phyloP scores from a whole-genome alignment of 1,284 basidiomycete genomes.

The Malassezia sympodialis region DNA sequence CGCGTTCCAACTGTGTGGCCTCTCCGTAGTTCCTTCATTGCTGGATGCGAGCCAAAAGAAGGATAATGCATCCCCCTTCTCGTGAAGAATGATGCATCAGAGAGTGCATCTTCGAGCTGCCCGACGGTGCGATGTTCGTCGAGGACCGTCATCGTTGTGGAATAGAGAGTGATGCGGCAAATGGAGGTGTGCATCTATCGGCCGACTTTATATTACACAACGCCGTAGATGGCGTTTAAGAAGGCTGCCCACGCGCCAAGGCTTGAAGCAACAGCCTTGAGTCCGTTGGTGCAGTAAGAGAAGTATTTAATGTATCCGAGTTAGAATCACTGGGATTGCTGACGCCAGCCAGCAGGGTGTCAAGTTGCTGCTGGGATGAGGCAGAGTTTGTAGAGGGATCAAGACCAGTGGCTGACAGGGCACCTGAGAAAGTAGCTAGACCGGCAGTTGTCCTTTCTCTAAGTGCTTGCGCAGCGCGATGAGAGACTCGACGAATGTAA shows the following conservation, averaged over 20 bases:
- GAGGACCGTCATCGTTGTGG: not conserved
- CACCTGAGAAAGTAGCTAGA: conserved; percentile 6
- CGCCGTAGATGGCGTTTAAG: not conserved
- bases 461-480: conserved; percentile 16
- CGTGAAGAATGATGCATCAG: conserved; percentile 10
- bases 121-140: not conserved
- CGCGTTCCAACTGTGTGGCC: conserved; percentile 26
- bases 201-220: not conserved
- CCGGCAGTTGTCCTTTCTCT: conserved; percentile 11
- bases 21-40: conserved; percentile 22
- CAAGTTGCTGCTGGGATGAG: conserved; percentile 10
- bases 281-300: not conserved
- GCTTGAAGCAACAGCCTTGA: conserved; percentile 1
- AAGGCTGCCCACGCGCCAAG: not conserved
- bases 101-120: not conserved
- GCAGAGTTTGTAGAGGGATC: not conserved
- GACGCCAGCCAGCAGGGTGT: conserved; percentile 10
- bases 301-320: not conserved
- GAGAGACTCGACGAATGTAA: conserved; percentile 8
- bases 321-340: not conserved
- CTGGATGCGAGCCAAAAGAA: not conserved
- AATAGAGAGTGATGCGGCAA: not conserved
- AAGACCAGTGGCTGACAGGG: not conserved
- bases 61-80: conserved; percentile 10
- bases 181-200: not conserved